Conservation (phyloP, 1,284 basidiomycete genomes). For the Xerocomus nothofagi region DNA sequence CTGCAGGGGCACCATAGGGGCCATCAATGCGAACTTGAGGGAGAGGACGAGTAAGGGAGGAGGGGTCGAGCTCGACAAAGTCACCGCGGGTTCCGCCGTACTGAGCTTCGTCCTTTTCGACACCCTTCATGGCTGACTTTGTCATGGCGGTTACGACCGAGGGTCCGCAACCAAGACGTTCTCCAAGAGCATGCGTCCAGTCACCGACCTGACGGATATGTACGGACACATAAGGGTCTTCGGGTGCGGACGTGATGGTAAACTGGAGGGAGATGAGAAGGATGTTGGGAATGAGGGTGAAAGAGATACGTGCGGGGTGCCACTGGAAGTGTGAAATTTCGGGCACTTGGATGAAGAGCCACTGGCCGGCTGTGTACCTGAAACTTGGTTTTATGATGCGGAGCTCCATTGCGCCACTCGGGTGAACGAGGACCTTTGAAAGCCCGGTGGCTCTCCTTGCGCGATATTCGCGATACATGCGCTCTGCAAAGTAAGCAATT, state of each 20-base stretch:
- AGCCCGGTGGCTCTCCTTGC: slow-evolving; percentile 73
- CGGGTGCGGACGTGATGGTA: slow-evolving; percentile 90
- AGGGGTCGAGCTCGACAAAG: slow-evolving; percentile 74
- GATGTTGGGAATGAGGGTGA: background rate
- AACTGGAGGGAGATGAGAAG: slow-evolving; percentile 49
- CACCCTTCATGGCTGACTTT: slow-evolving; percentile 69
- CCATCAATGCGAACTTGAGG: slow-evolving; percentile 83
- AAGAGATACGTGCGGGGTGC: slow-evolving; percentile 71
- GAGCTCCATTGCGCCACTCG: slow-evolving; percentile 85
- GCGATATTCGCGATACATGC: slow-evolving; percentile 77
- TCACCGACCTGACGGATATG: slow-evolving; percentile 92
- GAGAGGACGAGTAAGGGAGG: slow-evolving; percentile 47
- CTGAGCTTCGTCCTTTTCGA: slow-evolving; percentile 59
- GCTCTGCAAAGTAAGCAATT: slow-evolving; percentile 82
- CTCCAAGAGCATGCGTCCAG: slow-evolving; percentile 78
- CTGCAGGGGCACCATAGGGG: slow-evolving; percentile 85
- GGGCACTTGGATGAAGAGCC: slow-evolving; percentile 87
- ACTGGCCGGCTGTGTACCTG: slow-evolving; percentile 87
- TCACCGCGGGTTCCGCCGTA: slow-evolving; percentile 58
- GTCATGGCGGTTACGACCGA: slow-evolving; percentile 74
- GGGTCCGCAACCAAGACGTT: slow-evolving; percentile 79
- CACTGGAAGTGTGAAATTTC: slow-evolving; percentile 83
- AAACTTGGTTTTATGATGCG: slow-evolving; percentile 86
- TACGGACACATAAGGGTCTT: slow-evolving; percentile 85
- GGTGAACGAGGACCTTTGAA: slow-evolving; percentile 79